phyloP scores from a whole-genome alignment of 1,284 basidiomycete species.

The Mycosarcoma mackinlayi region DNA sequence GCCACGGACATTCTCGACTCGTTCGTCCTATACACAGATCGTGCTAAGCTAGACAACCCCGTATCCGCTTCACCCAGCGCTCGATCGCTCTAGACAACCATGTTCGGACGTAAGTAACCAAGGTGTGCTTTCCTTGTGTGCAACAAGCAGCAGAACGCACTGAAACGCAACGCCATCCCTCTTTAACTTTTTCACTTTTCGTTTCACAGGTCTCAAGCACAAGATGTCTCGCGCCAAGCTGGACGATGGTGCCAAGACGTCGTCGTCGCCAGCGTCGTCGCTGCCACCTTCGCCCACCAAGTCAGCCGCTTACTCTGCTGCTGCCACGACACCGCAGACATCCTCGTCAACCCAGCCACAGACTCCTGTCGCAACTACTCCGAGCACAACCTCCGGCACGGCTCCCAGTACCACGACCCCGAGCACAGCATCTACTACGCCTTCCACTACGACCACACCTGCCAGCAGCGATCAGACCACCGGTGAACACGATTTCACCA shows the following conservation, averaged over 20 bases:
- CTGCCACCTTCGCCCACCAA: slow-evolving; percentile 46
- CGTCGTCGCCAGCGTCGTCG: slow-evolving; percentile 25
- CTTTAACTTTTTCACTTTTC: neutral
- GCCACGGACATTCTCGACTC: neutral
- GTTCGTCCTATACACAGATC: neutral
- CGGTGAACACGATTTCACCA: slow-evolving; percentile 30
- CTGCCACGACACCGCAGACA: slow-evolving; percentile 8
- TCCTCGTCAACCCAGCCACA: slow-evolving; percentile 10
- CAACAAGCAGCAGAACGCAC: no score
- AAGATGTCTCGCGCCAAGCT: slow-evolving; percentile 34
- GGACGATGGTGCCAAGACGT: slow-evolving; percentile 28
- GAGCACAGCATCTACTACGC: slow-evolving; percentile 8
- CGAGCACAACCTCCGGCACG: slow-evolving; percentile 5
- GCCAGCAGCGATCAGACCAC: neutral
- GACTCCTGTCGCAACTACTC: slow-evolving; percentile 6
- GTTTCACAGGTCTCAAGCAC: slow-evolving; percentile 33
- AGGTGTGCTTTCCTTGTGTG: neutral
- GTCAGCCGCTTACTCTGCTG: slow-evolving; percentile 16
- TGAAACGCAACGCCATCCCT: neutral
- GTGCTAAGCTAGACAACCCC: neutral
- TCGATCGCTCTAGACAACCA: slow-evolving; percentile 4
- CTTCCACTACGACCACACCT: slow-evolving; percentile 5
- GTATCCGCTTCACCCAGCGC: neutral
- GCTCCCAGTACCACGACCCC: no score
- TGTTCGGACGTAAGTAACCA: slow-evolving; percentile 31